Evolutionary conservation across 441 rosid species (phyloP).

Genomic region (Euphorbia corollata): DNA sequence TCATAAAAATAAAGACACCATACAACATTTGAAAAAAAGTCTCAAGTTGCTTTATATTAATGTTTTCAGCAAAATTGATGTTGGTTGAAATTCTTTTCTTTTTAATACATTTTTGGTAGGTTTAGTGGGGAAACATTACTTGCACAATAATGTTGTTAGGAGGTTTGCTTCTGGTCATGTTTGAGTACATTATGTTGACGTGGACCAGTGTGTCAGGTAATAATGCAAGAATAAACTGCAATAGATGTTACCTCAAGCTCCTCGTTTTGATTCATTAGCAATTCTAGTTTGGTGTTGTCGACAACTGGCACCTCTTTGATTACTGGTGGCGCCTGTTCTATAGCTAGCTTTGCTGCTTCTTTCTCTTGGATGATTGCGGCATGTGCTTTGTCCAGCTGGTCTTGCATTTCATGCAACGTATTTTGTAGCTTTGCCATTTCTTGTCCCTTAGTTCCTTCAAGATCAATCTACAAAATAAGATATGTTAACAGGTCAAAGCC

Average conservation of each 20-base stretch:
- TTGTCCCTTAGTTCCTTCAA: constrained; percentile 64
- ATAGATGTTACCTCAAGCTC: constrained; percentile 40
- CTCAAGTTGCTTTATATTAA: neutral
- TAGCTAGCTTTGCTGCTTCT: constrained; percentile 52
- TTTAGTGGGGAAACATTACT: neutral
- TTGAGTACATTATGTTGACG: neutral
- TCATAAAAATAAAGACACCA: no score
- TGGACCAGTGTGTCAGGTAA: neutral
- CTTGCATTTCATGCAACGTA: constrained; percentile 41
- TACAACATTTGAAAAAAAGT: neutral
- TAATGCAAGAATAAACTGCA: neutral
- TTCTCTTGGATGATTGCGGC: constrained; percentile 38
- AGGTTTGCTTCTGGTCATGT: neutral
- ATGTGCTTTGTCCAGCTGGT: constrained; percentile 45
- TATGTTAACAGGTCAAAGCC: neutral
- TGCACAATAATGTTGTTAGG: neutral
- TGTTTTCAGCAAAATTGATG: neutral
- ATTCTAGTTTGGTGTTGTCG: constrained; percentile 43
- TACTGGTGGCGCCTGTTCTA: constrained; percentile 60
- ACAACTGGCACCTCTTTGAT: constrained; percentile 57
- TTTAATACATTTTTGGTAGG: neutral
- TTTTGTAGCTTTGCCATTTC: constrained; percentile 46
- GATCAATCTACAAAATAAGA: constrained; percentile 40
- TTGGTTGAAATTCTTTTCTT: neutral
- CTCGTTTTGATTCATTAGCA: constrained; percentile 35